These are phyloP conservation scores for Ophiostoma triangulosporum DNA, from an alignment of 2,329 filamentous ascomycete species.

Conservation along the genomic window DNA sequence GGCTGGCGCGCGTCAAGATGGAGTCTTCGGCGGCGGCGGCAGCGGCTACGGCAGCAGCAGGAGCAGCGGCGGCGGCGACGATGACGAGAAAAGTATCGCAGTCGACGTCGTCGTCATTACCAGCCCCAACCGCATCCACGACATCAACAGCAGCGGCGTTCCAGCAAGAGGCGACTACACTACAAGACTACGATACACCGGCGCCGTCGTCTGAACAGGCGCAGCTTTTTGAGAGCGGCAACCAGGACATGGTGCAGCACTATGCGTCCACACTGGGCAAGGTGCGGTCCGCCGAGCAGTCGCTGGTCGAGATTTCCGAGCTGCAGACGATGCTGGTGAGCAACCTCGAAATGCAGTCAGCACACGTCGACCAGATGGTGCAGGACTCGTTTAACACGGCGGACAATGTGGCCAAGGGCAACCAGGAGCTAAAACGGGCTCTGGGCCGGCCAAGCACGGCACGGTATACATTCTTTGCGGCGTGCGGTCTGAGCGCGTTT, in stretches of 20 bases:
- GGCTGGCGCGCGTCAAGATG: constrained; percentile 73
- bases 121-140: constrained; percentile 22
- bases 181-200: constrained; percentile 24
- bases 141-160: not conserved
- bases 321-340: constrained; percentile 78
- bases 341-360: constrained; percentile 74
- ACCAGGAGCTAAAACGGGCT: constrained; percentile 81
- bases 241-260: constrained; percentile 82
- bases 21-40: constrained; percentile 35
- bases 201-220: constrained; percentile 52
- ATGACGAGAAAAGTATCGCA: constrained; percentile 4
- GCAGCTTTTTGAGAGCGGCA: constrained; percentile 87
- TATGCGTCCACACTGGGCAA: constrained; percentile 91
- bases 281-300: constrained; percentile 86
- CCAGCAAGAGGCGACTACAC: not conserved
- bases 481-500: constrained; percentile 59
- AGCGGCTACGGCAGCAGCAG: constrained; percentile 3
- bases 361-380: constrained; percentile 79
- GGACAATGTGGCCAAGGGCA: constrained; percentile 78
- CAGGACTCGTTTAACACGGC: constrained; percentile 66
- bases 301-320: constrained; percentile 81
- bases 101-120: not conserved
- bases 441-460: constrained; percentile 58
- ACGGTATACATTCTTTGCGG: constrained; percentile 68
- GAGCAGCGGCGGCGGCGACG: constrained; percentile 8